Conservation (phyloP, 2,329 filamentous ascomycete species). For the Penicillium occitanis region DNA sequence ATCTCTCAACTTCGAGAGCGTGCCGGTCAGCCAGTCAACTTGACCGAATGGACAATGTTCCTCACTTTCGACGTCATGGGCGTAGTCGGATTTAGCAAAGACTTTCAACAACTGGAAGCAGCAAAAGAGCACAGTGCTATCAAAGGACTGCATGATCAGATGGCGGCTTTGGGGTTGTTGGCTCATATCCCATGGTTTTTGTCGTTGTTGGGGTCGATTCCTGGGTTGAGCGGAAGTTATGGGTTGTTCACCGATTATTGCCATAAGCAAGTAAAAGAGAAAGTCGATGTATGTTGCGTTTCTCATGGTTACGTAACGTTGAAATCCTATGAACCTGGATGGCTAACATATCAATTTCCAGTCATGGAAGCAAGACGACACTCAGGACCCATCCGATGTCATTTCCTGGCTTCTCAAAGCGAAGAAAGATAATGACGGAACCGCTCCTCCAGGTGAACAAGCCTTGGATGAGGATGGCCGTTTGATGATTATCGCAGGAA, state of each 20-base stretch:
- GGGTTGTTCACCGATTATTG: conserved; percentile 26
- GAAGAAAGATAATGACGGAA: conserved; percentile 20
- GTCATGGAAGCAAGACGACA: conserved; percentile 27
- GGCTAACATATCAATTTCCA: neutral
- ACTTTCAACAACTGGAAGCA: conserved; percentile 36
- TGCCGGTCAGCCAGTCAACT: neutral
- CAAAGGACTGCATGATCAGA: conserved; percentile 35
- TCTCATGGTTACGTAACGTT: neutral
- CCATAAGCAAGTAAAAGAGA: conserved; percentile 33
- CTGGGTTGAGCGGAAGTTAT: conserved; percentile 17
- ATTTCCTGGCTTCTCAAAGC: conserved; percentile 26
- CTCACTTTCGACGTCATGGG: neutral
- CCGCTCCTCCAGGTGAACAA: conserved; percentile 20
- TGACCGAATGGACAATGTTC: neutral
- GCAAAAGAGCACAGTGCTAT: conserved; percentile 24
- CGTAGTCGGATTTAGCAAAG: conserved; percentile 25
- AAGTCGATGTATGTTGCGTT: conserved; percentile 29
- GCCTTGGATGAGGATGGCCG: conserved; percentile 24
- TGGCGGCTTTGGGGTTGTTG: conserved; percentile 36
- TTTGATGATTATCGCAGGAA: conserved; percentile 24
- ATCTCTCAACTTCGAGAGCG: neutral
- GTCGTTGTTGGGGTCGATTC: conserved; percentile 17
- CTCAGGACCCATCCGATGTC: conserved; percentile 27
- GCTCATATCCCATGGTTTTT: conserved; percentile 32
- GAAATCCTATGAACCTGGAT: neutral